phyloP scores from a whole-genome alignment of 225 moss, liverwort and hornwort species.

The Physcomitrium patens region DNA sequence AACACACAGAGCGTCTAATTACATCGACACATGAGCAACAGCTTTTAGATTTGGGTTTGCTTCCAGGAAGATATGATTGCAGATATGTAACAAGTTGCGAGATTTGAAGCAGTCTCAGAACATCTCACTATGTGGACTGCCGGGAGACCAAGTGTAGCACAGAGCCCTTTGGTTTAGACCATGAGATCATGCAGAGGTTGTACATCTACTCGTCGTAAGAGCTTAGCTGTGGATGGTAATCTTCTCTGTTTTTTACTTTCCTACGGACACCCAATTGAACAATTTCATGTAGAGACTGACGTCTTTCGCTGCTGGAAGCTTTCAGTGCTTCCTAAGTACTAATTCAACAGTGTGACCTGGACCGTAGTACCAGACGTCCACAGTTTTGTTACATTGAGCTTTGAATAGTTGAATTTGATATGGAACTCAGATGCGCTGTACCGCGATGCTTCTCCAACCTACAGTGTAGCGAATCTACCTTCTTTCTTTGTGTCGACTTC shows the following conservation, averaged over 20 bases:
- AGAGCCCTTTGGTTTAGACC: conserved; percentile 24
- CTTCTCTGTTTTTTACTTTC: conserved; percentile 34
- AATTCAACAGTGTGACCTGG: conserved; percentile 30
- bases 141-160: conserved; percentile 18
- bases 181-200: conserved; percentile 24
- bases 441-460: conserved; percentile 6
- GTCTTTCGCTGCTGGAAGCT: conserved; percentile 18
- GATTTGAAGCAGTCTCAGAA: conserved; percentile 3
- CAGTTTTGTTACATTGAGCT: conserved; percentile 24
- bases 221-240: conserved; percentile 16
- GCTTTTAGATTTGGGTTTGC: conserved; percentile 14
- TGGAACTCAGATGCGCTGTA: conserved; percentile 39
- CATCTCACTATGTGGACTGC: conserved; percentile 13
- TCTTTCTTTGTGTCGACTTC: conserved; percentile 1
- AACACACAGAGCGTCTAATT: conserved; percentile 13
- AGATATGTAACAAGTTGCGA: conserved; percentile 19
- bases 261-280: conserved; percentile 39
- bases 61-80: conserved; percentile 22
- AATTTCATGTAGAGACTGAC: conserved; percentile 10
- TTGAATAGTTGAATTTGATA: conserved; percentile 41
- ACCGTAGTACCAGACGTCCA: conserved; percentile 30
- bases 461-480: conserved; percentile 21
- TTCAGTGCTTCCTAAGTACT: conserved; percentile 12
- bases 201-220: conserved; percentile 22
- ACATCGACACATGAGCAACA: conserved; percentile 22